Percentiles rank a stretch among this genome's conserved stretches.
Conservation (phyloP, 495 filamentous ascomycete genomes). For the Copromyces sp. region DNA sequence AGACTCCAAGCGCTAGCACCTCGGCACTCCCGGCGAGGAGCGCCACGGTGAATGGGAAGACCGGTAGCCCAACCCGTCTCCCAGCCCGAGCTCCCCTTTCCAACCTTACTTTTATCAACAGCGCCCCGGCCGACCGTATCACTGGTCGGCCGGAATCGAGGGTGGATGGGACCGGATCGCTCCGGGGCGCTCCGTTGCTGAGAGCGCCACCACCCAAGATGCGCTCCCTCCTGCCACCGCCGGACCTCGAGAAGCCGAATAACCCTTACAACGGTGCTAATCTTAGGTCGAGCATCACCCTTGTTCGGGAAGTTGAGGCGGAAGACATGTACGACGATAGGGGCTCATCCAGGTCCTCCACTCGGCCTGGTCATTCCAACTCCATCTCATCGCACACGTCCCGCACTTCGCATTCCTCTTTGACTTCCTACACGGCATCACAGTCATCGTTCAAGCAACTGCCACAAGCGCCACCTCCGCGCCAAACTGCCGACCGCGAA, state of each 20-base stretch:
- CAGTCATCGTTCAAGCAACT: background rate
- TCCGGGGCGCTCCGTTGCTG: slow-evolving; percentile 35
- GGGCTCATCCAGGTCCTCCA: slow-evolving; percentile 8
- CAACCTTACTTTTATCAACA: slow-evolving; percentile 70
- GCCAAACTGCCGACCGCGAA: slow-evolving; percentile 65
- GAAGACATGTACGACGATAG: slow-evolving; percentile 81
- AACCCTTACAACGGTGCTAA: slow-evolving; percentile 54
- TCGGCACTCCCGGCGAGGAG: slow-evolving; percentile 15
- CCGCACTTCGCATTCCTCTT: slow-evolving; percentile 19
- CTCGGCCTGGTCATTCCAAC: slow-evolving; percentile 8
- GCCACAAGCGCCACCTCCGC: slow-evolving; percentile 26
- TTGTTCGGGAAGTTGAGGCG: slow-evolving; percentile 63
- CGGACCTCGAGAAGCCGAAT: slow-evolving; percentile 52
- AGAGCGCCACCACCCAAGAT: slow-evolving; percentile 79
- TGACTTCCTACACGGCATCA: slow-evolving; percentile 9
- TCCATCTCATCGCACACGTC: slow-evolving; percentile 10
- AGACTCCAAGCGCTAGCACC: slow-evolving; percentile 49
- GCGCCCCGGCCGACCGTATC: slow-evolving; percentile 58
- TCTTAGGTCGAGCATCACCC: slow-evolving; percentile 45
- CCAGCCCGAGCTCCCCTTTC: slow-evolving; percentile 70
- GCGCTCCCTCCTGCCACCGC: slow-evolving; percentile 64
- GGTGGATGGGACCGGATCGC: slow-evolving; percentile 17
- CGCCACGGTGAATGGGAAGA: slow-evolving; percentile 19
- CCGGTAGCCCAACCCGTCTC: slow-evolving; percentile 63
- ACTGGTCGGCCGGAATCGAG: slow-evolving; percentile 31